These are phyloP conservation scores for Irineochytrium annulatum DNA, from an alignment of 192 early-diverging fungal species.

Conservation along the genomic window DNA sequence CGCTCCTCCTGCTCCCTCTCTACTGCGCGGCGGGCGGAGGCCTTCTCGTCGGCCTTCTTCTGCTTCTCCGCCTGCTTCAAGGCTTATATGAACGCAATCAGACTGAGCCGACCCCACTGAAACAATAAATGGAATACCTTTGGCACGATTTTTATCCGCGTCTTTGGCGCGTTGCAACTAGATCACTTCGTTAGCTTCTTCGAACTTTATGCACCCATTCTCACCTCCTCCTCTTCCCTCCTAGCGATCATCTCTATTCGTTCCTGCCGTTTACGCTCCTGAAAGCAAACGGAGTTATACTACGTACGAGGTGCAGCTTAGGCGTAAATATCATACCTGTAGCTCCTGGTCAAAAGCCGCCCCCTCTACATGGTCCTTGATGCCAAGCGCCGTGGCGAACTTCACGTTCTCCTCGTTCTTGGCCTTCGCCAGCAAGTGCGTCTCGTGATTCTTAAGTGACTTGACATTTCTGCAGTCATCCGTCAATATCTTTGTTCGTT, in stretches of 20 bases:
- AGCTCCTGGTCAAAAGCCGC: constrained; percentile 73
- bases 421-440: constrained; percentile 66
- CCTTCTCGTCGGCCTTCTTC: neutral
- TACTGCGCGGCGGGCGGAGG: too few relatives aligned
- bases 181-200: too few relatives aligned
- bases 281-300: neutral
- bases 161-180: neutral
- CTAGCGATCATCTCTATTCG: constrained; percentile 20
- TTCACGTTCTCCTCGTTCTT: constrained; percentile 65
- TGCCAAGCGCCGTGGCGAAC: constrained; percentile 65
- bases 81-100: constrained; percentile 16
- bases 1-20: too few relatives aligned
- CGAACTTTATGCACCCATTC: too few relatives aligned
- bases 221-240: constrained; percentile 5
- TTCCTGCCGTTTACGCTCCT: constrained; percentile 36
- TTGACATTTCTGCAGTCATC: constrained; percentile 29
- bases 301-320: neutral
- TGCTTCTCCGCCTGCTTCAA: constrained; percentile 15
- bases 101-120: constrained; percentile 3
- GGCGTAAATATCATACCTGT: constrained; percentile 37
- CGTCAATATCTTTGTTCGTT: too few relatives aligned
- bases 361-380: constrained; percentile 64
- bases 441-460: constrained; percentile 57
- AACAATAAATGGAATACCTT: neutral
- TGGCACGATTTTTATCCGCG: too few relatives aligned